Evolutionary conservation across 192 early-diverging fungal species (phyloP), one percentile per base, ranked within the genome.

Genomic region (Coemansia biformis): DNA sequence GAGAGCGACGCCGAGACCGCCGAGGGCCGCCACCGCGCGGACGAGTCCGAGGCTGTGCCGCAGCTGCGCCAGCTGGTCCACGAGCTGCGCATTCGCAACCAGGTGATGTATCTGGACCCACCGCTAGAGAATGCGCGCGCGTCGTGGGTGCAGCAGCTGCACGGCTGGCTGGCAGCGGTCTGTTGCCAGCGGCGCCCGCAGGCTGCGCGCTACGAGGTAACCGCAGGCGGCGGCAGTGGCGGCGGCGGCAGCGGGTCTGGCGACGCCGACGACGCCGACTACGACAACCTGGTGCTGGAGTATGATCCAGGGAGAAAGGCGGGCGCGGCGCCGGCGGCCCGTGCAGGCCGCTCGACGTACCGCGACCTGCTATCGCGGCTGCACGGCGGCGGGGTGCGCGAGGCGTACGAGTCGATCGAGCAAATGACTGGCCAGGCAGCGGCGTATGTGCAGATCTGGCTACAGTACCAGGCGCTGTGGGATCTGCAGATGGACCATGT

Each of bases 391-490:
- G 76, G 79, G 7, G 69, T 98, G 8, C 76, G 77, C 38, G 71
- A 79, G 24, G 96, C 89, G 10, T 99, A 97, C 61, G 69, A 78
- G 16, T 78, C 82, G 29, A 83, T 99, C 24, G 91, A 98, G 76
- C 46, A 48, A 5, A 91, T 86, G 74, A 66, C 87, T 14, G 57
- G 76, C 17, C 75, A 89, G 52, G 88, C 95, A 9, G 77, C 75
- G 6, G 76, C 83, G 21, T 99, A 99, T 54, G 88, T 93, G 28
- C 79, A 82, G 36, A 85, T 91, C 46, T 99, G 97, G 97, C 79
- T 98, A 14, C 89, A 89, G 48, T 98, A 98, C 77, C 97, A 99
- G 62, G 89, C 89, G 7, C 80, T 99, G 30, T 99, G 96, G 96
- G 97, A 99, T 66, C 77, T 98, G 33, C 92, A 97, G 57, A 78